Evolutionary conservation across 1,284 basidiomycete species (phyloP).

Genomic region (Taiwanofungus camphoratus): DNA sequence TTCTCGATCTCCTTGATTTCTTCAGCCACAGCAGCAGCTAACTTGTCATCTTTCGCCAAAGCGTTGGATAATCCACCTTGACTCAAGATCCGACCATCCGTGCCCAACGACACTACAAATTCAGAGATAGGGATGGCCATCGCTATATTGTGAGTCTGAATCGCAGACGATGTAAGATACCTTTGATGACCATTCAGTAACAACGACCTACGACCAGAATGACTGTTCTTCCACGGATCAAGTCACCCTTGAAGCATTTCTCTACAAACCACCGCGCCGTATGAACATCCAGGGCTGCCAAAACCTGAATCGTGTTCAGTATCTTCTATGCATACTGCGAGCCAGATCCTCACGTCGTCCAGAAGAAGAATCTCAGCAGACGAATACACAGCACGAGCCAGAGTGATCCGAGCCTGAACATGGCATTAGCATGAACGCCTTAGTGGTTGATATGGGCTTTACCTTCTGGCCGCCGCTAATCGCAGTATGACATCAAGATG

Average conservation of each 20-base stretch:
- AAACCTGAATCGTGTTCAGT: slow-evolving; percentile 22
- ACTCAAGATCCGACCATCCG: slow-evolving; percentile 44
- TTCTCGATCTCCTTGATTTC: slow-evolving; percentile 35
- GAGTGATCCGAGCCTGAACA: slow-evolving; percentile 8
- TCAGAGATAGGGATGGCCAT: slow-evolving; percentile 60
- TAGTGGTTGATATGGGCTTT: slow-evolving; percentile 32
- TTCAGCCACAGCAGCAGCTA: slow-evolving; percentile 35
- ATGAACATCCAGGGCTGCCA: slow-evolving; percentile 53
- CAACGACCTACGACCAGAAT: slow-evolving; percentile 58
- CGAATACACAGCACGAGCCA: slow-evolving; percentile 11
- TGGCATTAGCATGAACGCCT: slow-evolving; percentile 36
- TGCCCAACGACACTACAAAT: slow-evolving; percentile 53
- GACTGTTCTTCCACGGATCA: slow-evolving; percentile 65
- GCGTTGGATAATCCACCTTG: slow-evolving; percentile 44
- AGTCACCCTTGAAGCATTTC: slow-evolving; percentile 64
- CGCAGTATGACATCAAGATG: too few relatives aligned
- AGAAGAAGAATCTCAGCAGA: slow-evolving; percentile 7
- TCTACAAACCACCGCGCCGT: slow-evolving; percentile 74
- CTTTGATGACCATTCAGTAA: background rate
- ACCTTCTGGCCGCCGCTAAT: slow-evolving; percentile 67
- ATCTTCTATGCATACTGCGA: background rate
- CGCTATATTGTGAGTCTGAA: slow-evolving; percentile 67
- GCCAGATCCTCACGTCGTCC: slow-evolving; percentile 8
- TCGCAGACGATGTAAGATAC: background rate
- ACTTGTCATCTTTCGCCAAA: slow-evolving; percentile 34